These are phyloP conservation scores for Salvia sclarea DNA, from an alignment of 305 asterid genomes.

Conservation along the genomic window DNA sequence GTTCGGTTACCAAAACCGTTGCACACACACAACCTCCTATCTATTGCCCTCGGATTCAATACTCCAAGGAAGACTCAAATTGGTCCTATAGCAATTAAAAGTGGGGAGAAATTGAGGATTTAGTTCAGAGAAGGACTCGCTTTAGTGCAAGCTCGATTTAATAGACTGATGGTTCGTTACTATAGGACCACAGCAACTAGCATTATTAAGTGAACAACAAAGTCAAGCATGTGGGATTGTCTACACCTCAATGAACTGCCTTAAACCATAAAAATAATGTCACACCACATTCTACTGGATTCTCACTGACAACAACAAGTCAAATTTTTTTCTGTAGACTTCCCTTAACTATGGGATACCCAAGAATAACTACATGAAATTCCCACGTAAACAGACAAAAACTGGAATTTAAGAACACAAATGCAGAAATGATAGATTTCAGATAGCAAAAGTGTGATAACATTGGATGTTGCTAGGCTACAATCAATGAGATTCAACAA, in stretches of 20 bases:
- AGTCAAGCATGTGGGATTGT: neutral
- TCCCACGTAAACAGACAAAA: neutral
- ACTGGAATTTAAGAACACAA: neutral
- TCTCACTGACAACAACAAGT: neutral
- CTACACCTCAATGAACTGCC: neutral
- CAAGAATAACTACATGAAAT: neutral
- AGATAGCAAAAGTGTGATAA: constrained; percentile 9
- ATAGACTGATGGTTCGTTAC: neutral
- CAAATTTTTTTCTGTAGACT: neutral
- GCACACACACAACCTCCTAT: neutral
- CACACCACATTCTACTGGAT: neutral
- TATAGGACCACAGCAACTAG: neutral
- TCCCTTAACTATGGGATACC: neutral
- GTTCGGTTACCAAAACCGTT: neutral
- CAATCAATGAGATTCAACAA: constrained; percentile 2
- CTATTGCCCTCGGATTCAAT: neutral
- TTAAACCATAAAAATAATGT: neutral
- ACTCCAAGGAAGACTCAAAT: neutral
- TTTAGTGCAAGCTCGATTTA: neutral
- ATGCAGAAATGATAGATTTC: constrained; percentile 21
- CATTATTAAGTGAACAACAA: neutral
- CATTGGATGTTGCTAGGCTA: constrained; percentile 2
- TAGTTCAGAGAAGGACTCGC: neutral
- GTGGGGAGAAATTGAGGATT: neutral
- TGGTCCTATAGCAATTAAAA: neutral